Evolutionary conservation across 306 rosid genomes (phyloP).

Genomic region (Ziziphus jujuba): DNA sequence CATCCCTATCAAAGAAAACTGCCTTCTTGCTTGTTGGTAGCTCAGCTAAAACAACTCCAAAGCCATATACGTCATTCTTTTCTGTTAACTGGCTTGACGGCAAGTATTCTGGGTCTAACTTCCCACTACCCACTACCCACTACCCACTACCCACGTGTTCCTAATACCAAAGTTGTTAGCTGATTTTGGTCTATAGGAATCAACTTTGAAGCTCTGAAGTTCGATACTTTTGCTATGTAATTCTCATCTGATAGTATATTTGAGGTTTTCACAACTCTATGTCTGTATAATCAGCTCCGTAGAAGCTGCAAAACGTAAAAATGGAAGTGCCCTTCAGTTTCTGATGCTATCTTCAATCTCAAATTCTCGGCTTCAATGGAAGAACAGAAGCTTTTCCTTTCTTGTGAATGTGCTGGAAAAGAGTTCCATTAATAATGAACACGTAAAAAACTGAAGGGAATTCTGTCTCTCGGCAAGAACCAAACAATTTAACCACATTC

Average conservation of each 20-base stretch:
- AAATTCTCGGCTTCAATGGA: no score
- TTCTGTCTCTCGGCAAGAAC: constrained; percentile 27
- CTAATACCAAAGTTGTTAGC: constrained; percentile 21
- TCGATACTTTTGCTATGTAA: constrained; percentile 15
- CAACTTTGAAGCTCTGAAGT: constrained; percentile 19
- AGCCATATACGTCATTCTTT: no score
- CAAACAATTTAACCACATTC: constrained; percentile 28
- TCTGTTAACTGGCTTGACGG: constrained; percentile 19
- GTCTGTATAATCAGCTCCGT: no score
- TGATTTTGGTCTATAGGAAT: constrained; percentile 8
- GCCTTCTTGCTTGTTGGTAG: no score
- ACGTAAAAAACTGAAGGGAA: constrained; percentile 18
- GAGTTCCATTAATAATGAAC: constrained; percentile 19
- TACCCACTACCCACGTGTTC: constrained; percentile 25
- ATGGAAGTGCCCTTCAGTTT: background rate
- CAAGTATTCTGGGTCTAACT: constrained; percentile 30
- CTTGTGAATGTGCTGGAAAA: no score
- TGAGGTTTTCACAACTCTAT: constrained; percentile 4
- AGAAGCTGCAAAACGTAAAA: no score
- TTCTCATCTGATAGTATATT: constrained; percentile 24
- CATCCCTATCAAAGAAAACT: no score
- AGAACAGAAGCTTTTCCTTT: no score
- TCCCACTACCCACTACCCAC: no score
- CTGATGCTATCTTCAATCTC: no score
- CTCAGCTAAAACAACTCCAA: no score